A percentile compares a stretch with the other conserved stretches of the same genome.
These are phyloP conservation scores for Cadophora gregata DNA, from an alignment of 2,329 filamentous ascomycete species.

Conservation along the genomic window DNA sequence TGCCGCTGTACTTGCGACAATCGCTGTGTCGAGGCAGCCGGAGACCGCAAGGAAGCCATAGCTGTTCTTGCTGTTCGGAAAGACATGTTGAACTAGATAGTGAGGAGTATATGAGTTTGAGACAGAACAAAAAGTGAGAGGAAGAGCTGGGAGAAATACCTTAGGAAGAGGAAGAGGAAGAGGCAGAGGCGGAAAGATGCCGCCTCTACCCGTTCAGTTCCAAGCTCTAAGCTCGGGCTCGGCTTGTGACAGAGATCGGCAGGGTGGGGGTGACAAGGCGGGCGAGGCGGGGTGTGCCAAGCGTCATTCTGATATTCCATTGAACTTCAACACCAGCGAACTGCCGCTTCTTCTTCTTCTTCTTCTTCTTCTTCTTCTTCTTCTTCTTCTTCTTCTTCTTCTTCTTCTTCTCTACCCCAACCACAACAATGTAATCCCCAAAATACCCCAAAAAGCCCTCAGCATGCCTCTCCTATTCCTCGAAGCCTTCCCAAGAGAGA, in stretches of 20 bases:
- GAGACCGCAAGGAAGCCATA: constrained; percentile 36
- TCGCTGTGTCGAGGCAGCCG: constrained; percentile 45
- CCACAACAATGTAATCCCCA: constrained; percentile 6
- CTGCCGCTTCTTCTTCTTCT: too few relatives aligned
- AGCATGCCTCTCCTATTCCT: constrained; percentile 36
- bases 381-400: neutral
- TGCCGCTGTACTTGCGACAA: constrained; percentile 54
- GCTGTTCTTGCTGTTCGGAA: constrained; percentile 35
- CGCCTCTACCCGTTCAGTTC: constrained; percentile 11
- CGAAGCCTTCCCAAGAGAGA: constrained; percentile 39
- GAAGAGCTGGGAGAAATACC: constrained; percentile 7
- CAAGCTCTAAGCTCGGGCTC: constrained; percentile 12
- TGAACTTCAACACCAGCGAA: too few relatives aligned
- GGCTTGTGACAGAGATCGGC: constrained; percentile 2
- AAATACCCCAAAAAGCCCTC: neutral
- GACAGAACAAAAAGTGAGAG: constrained; percentile 8
- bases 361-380: too few relatives aligned
- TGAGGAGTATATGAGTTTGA: constrained; percentile 2
- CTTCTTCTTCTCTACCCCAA: neutral
- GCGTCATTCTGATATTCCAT: too few relatives aligned
- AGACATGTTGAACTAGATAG: constrained; percentile 42
- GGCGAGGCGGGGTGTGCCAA: too few relatives aligned
- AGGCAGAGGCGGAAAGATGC: constrained; percentile 11
- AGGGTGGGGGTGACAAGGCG: neutral
- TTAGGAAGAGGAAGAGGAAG: neutral